These are phyloP conservation scores for Canavalia ensiformis DNA, from an alignment of 306 rosid species.

Conservation along the genomic window DNA sequence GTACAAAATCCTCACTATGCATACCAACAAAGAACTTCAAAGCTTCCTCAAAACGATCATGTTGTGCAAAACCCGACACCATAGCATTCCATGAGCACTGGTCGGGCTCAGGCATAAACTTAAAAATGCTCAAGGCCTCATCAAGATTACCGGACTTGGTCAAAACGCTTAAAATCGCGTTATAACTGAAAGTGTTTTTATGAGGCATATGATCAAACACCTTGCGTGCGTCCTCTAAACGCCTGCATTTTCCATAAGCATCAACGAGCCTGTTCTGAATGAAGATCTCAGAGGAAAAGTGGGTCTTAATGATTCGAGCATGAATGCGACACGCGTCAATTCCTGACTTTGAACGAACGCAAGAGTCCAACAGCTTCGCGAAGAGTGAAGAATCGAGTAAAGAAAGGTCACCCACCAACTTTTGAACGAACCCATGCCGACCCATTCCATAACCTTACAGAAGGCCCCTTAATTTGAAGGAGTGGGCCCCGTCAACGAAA, in stretches of 20 bases:
- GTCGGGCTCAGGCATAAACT: slow-evolving; percentile 57
- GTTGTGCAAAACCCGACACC: slow-evolving; percentile 59
- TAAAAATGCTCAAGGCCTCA: slow-evolving; percentile 59
- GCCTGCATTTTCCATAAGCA: slow-evolving; percentile 56
- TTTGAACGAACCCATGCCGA: slow-evolving; percentile 50
- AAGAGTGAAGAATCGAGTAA: slow-evolving; percentile 56
- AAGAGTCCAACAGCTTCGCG: slow-evolving; percentile 59
- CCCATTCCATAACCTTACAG: slow-evolving; percentile 52
- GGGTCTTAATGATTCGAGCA: slow-evolving; percentile 58
- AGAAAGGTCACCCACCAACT: slow-evolving; percentile 55
- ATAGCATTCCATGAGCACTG: slow-evolving; percentile 73
- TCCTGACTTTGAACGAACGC: slow-evolving; percentile 50
- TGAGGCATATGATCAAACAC: slow-evolving; percentile 60
- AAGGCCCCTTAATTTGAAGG: slow-evolving; percentile 40
- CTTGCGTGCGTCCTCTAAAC: slow-evolving; percentile 51
- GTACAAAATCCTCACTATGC: slow-evolving; percentile 60
- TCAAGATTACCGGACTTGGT: slow-evolving; percentile 52
- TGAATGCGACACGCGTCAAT: slow-evolving; percentile 50
- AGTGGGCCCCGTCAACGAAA: slow-evolving; percentile 30
- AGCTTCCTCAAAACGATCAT: slow-evolving; percentile 56
- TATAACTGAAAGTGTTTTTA: slow-evolving; percentile 60
- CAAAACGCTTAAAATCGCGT: slow-evolving; percentile 54
- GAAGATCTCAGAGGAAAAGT: slow-evolving; percentile 54
- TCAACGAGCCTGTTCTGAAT: slow-evolving; percentile 62
- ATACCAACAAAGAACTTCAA: slow-evolving; percentile 54